These are phyloP conservation scores for Datura wrightii DNA, from an alignment of 257 asterid species.

Conservation along the genomic window DNA sequence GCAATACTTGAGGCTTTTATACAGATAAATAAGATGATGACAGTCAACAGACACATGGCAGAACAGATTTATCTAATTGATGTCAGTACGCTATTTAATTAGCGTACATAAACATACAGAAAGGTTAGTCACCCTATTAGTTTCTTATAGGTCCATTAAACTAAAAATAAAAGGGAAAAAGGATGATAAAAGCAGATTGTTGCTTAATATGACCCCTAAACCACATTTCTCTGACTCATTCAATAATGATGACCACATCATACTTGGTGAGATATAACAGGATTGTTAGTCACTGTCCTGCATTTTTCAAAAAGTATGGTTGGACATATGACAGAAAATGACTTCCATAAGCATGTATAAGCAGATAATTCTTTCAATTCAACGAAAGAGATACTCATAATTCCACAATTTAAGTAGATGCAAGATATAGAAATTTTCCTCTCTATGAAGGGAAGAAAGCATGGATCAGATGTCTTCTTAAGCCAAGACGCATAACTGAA, in stretches of 20 bases:
- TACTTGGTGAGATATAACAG: neutral
- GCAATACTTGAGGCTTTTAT: conserved; percentile 8
- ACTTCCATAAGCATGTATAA: neutral
- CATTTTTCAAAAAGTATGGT: neutral
- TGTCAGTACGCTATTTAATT: neutral
- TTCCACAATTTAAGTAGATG: neutral
- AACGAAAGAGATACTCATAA: neutral
- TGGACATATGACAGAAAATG: conserved; percentile 3
- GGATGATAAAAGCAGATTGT: neutral
- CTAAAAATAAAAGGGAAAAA: neutral
- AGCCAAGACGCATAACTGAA: neutral
- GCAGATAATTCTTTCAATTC: neutral
- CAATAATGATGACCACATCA: conserved; percentile 11
- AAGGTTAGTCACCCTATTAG: conserved; percentile 13
- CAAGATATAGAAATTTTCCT: neutral
- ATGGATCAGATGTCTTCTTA: neutral
- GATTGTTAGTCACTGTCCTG: conserved; percentile 26
- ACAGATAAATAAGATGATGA: neutral
- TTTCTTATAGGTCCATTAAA: neutral
- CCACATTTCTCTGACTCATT: neutral
- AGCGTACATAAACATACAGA: neutral
- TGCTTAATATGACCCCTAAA: conserved; percentile 17
- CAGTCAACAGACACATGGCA: neutral
- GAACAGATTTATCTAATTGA: conserved; percentile 6
- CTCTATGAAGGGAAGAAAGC: neutral